Evolutionary conservation across 768 basidiomycete species (phyloP).

Genomic region (Exidia glandulosa): DNA sequence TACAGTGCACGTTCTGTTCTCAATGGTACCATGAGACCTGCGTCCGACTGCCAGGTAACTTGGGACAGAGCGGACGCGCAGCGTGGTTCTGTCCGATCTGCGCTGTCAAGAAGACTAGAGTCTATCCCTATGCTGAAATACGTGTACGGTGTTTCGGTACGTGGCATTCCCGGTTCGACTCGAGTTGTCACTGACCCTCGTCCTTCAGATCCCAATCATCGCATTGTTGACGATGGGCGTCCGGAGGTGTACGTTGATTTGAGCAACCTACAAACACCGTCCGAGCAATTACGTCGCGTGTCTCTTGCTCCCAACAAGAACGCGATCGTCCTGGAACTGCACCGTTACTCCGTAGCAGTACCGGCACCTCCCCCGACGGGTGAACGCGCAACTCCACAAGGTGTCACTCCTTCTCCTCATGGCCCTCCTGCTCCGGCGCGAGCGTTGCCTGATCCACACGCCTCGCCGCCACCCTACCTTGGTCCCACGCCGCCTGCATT

Average conservation of each 20-base stretch:
- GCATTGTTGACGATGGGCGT: constrained; percentile 32
- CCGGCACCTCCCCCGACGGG: neutral
- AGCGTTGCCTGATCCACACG: neutral
- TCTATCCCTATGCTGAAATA: constrained; percentile 66
- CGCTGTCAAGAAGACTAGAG: constrained; percentile 68
- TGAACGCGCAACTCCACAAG: neutral
- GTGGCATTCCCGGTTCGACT: constrained; percentile 13
- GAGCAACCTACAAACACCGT: constrained; percentile 5
- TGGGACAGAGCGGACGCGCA: constrained; percentile 16
- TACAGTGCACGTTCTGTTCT: constrained; percentile 57
- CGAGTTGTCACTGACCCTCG: constrained; percentile 2
- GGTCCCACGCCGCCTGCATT: neutral
- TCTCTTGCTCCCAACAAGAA: neutral
- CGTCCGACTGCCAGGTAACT: constrained; percentile 47
- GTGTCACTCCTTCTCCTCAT: neutral
- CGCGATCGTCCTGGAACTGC: neutral
- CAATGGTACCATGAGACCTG: constrained; percentile 64
- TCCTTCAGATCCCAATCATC: neutral
- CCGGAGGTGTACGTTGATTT: constrained; percentile 58
- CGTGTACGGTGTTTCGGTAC: constrained; percentile 55
- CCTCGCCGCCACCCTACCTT: neutral
- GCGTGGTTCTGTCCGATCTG: constrained; percentile 58
- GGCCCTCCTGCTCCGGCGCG: neutral
- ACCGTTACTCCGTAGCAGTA: neutral
- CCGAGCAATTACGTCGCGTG: neutral